Percentiles rank a stretch among this genome's conserved stretches.
Conservation (phyloP, 306 rosid genomes). For the Pterocarpus santalinus region DNA sequence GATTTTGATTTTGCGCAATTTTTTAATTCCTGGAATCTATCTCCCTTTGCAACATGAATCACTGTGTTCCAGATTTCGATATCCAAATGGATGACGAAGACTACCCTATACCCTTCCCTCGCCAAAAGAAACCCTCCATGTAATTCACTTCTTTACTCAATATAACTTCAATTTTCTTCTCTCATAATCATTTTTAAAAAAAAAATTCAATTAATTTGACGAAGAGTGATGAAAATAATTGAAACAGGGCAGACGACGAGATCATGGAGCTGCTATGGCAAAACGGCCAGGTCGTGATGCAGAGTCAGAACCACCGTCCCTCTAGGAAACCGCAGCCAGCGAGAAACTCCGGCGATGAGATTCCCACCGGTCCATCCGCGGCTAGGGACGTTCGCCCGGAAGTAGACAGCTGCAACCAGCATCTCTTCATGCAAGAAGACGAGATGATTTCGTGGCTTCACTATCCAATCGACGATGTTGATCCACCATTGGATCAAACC, state of each 20-base stretch:
- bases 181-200: not conserved
- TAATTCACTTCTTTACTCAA: slow-evolving; percentile 4
- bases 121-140: slow-evolving; percentile 62
- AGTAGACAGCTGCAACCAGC: slow-evolving; percentile 40
- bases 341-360: slow-evolving; percentile 32
- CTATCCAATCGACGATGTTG: slow-evolving; percentile 61
- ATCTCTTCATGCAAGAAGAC: slow-evolving; percentile 78
- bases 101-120: slow-evolving; percentile 49
- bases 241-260: slow-evolving; percentile 71
- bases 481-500: slow-evolving; percentile 57
- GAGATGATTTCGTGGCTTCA: slow-evolving; percentile 91
- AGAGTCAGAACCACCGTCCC: slow-evolving; percentile 71
- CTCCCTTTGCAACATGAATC: slow-evolving; percentile 56
- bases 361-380: slow-evolving; percentile 48
- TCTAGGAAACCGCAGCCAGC: slow-evolving; percentile 46
- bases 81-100: slow-evolving; percentile 59
- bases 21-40: not conserved
- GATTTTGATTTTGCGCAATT: not conserved
- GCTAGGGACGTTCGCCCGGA: slow-evolving; percentile 52
- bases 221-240: not conserved
- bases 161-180: not conserved
- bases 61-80: slow-evolving; percentile 74
- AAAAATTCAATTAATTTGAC: no score
- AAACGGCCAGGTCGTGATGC: slow-evolving; percentile 76
- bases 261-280: slow-evolving; percentile 85